phyloP scores from a whole-genome alignment of 441 rosid species.

The Populus hybrid region DNA sequence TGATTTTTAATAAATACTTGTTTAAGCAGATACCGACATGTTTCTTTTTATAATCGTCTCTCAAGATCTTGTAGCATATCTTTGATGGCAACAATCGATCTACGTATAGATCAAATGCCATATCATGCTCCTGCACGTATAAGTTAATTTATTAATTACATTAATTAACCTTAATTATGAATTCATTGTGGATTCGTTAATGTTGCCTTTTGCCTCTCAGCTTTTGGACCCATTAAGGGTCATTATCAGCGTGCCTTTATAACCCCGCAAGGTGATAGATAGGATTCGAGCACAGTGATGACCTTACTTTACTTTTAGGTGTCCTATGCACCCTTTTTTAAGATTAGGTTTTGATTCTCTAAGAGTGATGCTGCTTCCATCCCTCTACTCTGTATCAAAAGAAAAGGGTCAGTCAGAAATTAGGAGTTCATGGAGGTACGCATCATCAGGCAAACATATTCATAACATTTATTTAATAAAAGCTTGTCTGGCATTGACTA shows the following conservation, averaged over 20 bases:
- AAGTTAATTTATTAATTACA: neutral
- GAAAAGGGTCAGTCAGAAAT: neutral
- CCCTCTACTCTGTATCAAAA: constrained; percentile 1
- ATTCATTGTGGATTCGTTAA: constrained; percentile 16
- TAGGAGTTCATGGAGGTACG: neutral
- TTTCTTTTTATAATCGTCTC: neutral
- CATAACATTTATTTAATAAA: too few relatives aligned
- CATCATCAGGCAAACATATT: neutral
- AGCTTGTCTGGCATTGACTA: constrained; percentile 24
- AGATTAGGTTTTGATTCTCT: constrained; percentile 28
- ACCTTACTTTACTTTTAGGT: constrained; percentile 22
- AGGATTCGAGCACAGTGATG: neutral
- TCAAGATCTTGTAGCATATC: neutral
- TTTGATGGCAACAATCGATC: neutral
- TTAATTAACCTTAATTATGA: neutral
- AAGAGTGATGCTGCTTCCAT: constrained; percentile 11
- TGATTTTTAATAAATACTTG: neutral
- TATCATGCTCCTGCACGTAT: constrained; percentile 7
- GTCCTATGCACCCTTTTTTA: constrained; percentile 3
- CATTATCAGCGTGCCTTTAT: constrained; percentile 33
- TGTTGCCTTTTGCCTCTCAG: neutral
- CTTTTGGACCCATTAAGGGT: constrained; percentile 1
- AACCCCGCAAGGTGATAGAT: constrained; percentile 2
- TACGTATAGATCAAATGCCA: neutral
- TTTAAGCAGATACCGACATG: neutral